A percentile compares a stretch with the other conserved stretches of the same genome.
phyloP scores from a whole-genome alignment of 2,329 filamentous ascomycete species.

The Eurotiales sp. region DNA sequence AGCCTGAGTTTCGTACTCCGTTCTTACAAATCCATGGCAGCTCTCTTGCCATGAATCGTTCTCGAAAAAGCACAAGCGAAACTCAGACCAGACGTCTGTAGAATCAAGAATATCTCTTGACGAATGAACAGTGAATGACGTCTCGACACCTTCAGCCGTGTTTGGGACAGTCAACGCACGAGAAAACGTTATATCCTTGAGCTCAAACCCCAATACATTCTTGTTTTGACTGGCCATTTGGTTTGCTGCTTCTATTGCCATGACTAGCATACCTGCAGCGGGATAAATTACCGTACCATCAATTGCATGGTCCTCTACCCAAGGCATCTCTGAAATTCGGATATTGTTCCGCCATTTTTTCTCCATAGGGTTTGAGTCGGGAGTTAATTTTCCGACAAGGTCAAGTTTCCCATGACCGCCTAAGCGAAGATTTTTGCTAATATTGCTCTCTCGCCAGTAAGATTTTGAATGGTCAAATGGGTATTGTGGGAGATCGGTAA shows the following conservation, averaged over 20 bases:
- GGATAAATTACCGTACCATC: constrained; percentile 30
- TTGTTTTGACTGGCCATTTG: neutral
- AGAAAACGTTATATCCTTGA: constrained; percentile 22
- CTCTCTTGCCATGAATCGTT: neutral
- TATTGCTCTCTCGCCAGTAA: constrained; percentile 20
- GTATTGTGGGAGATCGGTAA: constrained; percentile 24
- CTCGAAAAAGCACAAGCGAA: neutral
- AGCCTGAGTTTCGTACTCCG: neutral
- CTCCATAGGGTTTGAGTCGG: constrained; percentile 21
- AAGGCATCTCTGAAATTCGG: constrained; percentile 27
- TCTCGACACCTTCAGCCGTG: constrained; percentile 14
- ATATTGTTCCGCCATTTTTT: constrained; percentile 29
- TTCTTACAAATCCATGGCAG: neutral
- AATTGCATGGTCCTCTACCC: constrained; percentile 32
- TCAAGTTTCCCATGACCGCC: constrained; percentile 2
- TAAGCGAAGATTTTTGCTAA: neutral
- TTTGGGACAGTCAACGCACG: constrained; percentile 22
- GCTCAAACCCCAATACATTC: constrained; percentile 20
- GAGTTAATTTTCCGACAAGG: constrained; percentile 13
- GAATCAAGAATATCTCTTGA: neutral
- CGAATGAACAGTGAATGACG: neutral
- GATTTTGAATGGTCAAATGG: constrained; percentile 18
- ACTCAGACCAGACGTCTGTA: neutral
- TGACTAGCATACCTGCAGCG: constrained; percentile 27
- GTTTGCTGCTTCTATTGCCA: constrained; percentile 24